Percentiles rank a stretch among this genome's conserved stretches.
phyloP scores from a whole-genome alignment of 352 stramenopile species.

The Halophytophthora batemanensis region DNA sequence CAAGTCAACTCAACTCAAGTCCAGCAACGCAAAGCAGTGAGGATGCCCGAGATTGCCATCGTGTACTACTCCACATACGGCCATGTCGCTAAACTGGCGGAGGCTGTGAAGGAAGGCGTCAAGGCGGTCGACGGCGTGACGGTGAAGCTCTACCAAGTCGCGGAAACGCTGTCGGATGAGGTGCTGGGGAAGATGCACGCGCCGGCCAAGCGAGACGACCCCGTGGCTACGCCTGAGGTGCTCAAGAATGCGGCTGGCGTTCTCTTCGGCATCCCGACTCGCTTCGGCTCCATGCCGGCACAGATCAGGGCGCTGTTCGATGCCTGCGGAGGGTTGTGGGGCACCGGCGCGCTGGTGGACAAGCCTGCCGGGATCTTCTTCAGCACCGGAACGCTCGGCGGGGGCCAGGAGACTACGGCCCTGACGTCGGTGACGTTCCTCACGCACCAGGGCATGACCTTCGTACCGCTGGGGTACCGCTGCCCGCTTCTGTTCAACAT shows the following conservation, averaged over 20 bases:
- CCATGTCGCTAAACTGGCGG: conserved; percentile 77
- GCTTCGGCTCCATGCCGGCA: conserved; percentile 73
- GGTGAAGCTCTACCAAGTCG: conserved; percentile 69
- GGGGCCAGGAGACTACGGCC: conserved; percentile 89
- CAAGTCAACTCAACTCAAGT: too few relatives aligned
- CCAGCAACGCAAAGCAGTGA: background rate
- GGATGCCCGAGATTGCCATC: conserved; percentile 75
- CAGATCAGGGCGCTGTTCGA: conserved; percentile 92
- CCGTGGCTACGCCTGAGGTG: conserved; percentile 53
- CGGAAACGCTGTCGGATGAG: conserved; percentile 80
- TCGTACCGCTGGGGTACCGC: conserved; percentile 85
- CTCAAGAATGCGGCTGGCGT: conserved; percentile 80
- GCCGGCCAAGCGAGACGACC: conserved; percentile 66
- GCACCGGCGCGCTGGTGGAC: conserved; percentile 70
- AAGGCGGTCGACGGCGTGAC: conserved; percentile 58
- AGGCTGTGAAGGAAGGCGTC: conserved; percentile 71
- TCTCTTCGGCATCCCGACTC: conserved; percentile 84
- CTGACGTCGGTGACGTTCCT: conserved; percentile 86
- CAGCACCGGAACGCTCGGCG: conserved; percentile 68
- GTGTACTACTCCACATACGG: conserved; percentile 87
- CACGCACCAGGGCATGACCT: conserved; percentile 89
- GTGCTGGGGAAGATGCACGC: conserved; percentile 84
- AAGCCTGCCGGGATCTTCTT: conserved; percentile 90
- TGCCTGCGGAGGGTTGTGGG: conserved; percentile 81
- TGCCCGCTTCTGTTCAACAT: conserved; percentile 65